Percentiles rank a stretch among this genome's conserved stretches.
These are phyloP conservation scores for Fusarium veterinarium DNA, from an alignment of 2,329 filamentous ascomycete species.

Conservation along the genomic window DNA sequence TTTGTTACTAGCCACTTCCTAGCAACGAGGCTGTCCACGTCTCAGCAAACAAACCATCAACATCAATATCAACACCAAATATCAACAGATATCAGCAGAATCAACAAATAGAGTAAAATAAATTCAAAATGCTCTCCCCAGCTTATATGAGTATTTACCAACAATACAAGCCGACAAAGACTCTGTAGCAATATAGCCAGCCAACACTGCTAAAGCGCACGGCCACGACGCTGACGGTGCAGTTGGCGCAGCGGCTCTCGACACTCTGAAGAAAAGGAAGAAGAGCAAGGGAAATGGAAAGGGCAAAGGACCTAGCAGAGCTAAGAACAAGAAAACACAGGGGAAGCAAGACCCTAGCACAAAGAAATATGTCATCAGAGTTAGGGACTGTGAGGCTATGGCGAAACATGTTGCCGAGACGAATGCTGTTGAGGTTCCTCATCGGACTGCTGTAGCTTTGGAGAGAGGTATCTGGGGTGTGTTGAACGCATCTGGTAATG, in stretches of 20 bases:
- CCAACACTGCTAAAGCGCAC: conserved; percentile 27
- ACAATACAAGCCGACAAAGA: conserved; percentile 38
- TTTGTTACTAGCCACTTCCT: background rate
- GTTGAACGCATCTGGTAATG: background rate
- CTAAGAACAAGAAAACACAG: background rate
- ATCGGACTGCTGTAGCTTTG: conserved; percentile 14
- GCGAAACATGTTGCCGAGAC: conserved; percentile 21
- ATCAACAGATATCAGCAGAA: background rate
- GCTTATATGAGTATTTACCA: conserved; percentile 16
- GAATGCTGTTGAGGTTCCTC: conserved; percentile 20
- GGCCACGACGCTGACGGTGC: conserved; percentile 6
- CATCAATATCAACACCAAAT: background rate
- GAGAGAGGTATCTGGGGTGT: conserved; percentile 30
- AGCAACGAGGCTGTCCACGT: background rate
- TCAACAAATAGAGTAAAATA: no score
- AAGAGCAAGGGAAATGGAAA: conserved; percentile 16
- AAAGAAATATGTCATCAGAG: conserved; percentile 15
- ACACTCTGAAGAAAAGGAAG: background rate
- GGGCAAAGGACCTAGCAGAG: background rate
- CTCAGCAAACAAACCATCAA: background rate
- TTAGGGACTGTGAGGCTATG: conserved; percentile 35
- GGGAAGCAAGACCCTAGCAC: background rate
- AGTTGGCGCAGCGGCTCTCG: background rate
- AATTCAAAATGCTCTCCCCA: background rate
- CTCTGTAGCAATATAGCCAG: conserved; percentile 29